Base-by-base conservation (phyloP, 2,329 filamentous ascomycete genomes). In the Esteya vermicola region DNA sequence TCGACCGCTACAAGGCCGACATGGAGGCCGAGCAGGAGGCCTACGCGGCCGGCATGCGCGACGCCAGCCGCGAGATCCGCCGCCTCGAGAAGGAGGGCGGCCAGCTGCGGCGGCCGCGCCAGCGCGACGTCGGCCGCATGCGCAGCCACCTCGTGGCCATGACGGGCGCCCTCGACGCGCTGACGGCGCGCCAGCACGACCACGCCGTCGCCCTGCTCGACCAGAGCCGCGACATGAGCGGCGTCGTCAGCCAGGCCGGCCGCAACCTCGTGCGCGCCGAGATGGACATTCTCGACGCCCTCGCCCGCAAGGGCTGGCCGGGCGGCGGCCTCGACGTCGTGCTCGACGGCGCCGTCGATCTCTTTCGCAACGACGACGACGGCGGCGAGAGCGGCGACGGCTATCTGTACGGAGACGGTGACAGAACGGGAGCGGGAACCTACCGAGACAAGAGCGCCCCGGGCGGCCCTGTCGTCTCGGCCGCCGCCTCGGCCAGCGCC, bases 221-320 rank as follows among this genome's bases (percentile, higher is more conserved):
- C 43, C 75, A 80, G 52, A 74, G 72, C 51, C 76, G 81, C 55
- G 75, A 78, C 48, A 75, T 75, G 47, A 78, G 73, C 49, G 62
- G 57, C 21, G 64, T 65, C 47, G 78, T 81, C 48, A 66, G 78
- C 16, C 76, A 81, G 42, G 73, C 75, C 16, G 71, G 72, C 50
- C 78, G 75, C 50, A 75, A 71, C 45, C 64, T 81, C 10, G 76
- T 80, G 12, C 63, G 77, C 16, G 77, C 77, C 40, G 77, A 81
- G 57, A 72, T 81, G 18, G 77, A 81, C 55, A 81, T 81, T 22
- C 80, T 79, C 43, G 77, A 81, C 59, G 64, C 70, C 20, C 58
- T 81, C 20, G 76, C 77, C 18, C 61, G 75, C 44, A 81, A 81
- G 50, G 77, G 77, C 8, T 81, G 76, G 77, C 70, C 62, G 18